phyloP scores from a whole-genome alignment of 352 stramenopile genomes.

The Globisporangium takayamanum region DNA sequence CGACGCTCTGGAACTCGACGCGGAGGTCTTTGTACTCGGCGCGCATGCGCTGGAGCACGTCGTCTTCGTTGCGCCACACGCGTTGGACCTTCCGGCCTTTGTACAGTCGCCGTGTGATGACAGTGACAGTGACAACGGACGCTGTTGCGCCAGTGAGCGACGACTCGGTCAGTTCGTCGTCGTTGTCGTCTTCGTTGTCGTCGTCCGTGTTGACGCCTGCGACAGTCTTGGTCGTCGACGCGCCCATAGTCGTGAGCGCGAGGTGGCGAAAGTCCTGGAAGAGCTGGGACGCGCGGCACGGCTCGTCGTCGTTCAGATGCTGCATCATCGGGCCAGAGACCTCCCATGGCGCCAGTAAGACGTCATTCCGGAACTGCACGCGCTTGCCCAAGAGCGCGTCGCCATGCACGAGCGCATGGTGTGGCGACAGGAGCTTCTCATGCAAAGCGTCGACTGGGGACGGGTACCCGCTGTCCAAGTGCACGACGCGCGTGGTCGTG shows the following conservation, averaged over 20 bases:
- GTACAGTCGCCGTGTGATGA: constrained; percentile 20
- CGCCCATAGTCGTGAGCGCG: constrained; percentile 12
- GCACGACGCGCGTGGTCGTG: constrained; percentile 18
- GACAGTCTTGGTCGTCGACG: constrained; percentile 1
- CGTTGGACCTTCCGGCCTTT: constrained; percentile 17
- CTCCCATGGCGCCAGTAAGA: constrained; percentile 49
- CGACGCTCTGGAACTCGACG: constrained; percentile 22
- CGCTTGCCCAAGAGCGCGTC: constrained; percentile 11
- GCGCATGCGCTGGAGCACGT: constrained; percentile 17
- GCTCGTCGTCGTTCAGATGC: constrained; percentile 57
- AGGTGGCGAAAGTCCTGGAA: constrained; percentile 41
- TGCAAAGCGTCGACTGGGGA: constrained; percentile 19
- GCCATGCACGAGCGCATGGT: constrained; percentile 12
- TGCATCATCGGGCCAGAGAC: constrained; percentile 54
- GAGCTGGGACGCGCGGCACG: constrained; percentile 47
- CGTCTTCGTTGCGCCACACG: constrained; percentile 24
- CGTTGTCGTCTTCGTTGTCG: constrained; percentile 8
- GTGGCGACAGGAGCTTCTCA: constrained; percentile 20
- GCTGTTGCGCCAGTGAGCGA: background rate
- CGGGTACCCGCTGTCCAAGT: constrained; percentile 20
- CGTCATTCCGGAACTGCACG: constrained; percentile 23
- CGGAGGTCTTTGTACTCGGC: constrained; percentile 16
- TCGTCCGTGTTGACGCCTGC: background rate
- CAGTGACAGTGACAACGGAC: constrained; percentile 12
- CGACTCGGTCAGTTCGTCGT: background rate